Conservation (phyloP, 169 alveolate species). For the Amoebophrya sp. region DNA sequence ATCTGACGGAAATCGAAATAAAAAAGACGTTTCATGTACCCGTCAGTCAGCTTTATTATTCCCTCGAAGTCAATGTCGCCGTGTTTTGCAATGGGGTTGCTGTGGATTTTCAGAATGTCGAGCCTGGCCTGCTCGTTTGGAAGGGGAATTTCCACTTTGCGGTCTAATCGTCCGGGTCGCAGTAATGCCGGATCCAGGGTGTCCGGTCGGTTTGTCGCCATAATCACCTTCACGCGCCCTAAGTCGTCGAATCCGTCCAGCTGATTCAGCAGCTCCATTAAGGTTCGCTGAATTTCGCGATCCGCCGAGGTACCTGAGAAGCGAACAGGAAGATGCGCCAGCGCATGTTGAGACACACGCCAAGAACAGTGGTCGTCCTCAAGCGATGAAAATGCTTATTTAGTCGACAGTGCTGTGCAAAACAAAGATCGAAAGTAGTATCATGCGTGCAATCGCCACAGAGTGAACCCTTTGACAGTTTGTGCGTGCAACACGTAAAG, state of each 20-base stretch:
- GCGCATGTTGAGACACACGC: no score
- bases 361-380: no score
- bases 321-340: no score
- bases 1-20: no score
- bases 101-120: slow-evolving; percentile 92
- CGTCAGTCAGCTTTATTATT: slow-evolving; percentile 1
- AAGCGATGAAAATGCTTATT: no score
- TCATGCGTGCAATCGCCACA: no score
- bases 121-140: slow-evolving; percentile 92
- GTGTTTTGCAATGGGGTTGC: slow-evolving; percentile 83
- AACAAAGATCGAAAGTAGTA: no score
- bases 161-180: slow-evolving; percentile 98
- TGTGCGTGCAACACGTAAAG: no score
- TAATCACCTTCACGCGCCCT: slow-evolving; percentile 97
- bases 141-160: slow-evolving; percentile 94
- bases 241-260: slow-evolving; percentile 96
- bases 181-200: slow-evolving; percentile 98
- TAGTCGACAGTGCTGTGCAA: no score
- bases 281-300: slow-evolving; percentile 97
- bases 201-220: slow-evolving; percentile 99
- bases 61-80: slow-evolving; percentile 81
- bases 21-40: background rate
- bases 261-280: slow-evolving; percentile 89
- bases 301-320: slow-evolving; percentile 98
- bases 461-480: no score